Conservation (phyloP, 2,329 filamentous ascomycete species). For the Cladophialophora chaetospira region DNA sequence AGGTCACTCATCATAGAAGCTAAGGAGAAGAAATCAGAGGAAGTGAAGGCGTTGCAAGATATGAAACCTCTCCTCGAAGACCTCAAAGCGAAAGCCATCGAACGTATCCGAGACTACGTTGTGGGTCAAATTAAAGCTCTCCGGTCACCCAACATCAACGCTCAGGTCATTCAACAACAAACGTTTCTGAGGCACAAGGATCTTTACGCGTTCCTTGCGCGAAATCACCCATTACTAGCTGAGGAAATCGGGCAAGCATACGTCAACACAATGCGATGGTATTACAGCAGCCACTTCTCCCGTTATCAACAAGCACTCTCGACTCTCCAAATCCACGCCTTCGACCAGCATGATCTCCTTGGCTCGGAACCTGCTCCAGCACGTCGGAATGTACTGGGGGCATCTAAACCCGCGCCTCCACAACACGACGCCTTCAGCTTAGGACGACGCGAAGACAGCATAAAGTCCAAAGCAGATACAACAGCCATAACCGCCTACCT, state of each 20-base stretch:
- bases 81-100: slow-evolving; percentile 76
- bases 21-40: slow-evolving; percentile 61
- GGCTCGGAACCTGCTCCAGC: slow-evolving; percentile 74
- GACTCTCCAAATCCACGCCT: slow-evolving; percentile 77
- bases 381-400: slow-evolving; percentile 51
- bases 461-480: slow-evolving; percentile 68
- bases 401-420: slow-evolving; percentile 42
- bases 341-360: slow-evolving; percentile 82
- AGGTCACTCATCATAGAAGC: slow-evolving; percentile 72
- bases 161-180: slow-evolving; percentile 94
- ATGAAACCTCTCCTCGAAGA: slow-evolving; percentile 82
- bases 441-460: slow-evolving; percentile 79
- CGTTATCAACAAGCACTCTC: slow-evolving; percentile 82
- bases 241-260: slow-evolving; percentile 92
- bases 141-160: slow-evolving; percentile 92
- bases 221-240: slow-evolving; percentile 78
- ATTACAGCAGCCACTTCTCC: slow-evolving; percentile 87
- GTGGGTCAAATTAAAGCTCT: slow-evolving; percentile 93
- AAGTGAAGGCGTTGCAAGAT: slow-evolving; percentile 77
- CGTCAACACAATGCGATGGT: slow-evolving; percentile 98
- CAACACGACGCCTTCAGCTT: slow-evolving; percentile 84
- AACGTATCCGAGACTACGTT: slow-evolving; percentile 90
- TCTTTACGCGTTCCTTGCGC: slow-evolving; percentile 79
- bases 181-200: slow-evolving; percentile 87
- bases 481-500: slow-evolving; percentile 82